Percentiles rank a stretch among this genome's conserved stretches.
phyloP scores from a whole-genome alignment of 371 early-diverging fungal genomes.

The Saksenaea oblongispora region DNA sequence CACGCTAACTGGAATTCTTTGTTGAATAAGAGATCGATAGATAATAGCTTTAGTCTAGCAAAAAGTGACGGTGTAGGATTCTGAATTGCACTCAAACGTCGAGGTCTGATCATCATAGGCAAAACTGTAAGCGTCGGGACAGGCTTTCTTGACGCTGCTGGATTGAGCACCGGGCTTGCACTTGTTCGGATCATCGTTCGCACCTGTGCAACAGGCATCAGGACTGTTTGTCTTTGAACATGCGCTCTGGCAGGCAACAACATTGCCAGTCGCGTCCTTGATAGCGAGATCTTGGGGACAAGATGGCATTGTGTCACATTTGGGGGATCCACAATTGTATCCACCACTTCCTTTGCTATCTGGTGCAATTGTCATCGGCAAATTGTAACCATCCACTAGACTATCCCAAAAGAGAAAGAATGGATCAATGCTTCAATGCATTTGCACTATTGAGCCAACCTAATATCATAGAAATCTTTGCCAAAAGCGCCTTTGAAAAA shows the following conservation, averaged over 20 bases:
- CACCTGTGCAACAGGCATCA: constrained; percentile 20
- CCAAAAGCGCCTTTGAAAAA: constrained; percentile 41
- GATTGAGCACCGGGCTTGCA: constrained; percentile 15
- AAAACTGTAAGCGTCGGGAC: constrained; percentile 41
- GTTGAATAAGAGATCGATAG: background rate
- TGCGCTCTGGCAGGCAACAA: constrained; percentile 20
- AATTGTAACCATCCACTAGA: constrained; percentile 24
- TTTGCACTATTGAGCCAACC: constrained; percentile 15
- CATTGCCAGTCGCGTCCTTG: constrained; percentile 11
- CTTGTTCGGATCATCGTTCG: constrained; percentile 9
- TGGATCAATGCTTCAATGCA: constrained; percentile 1
- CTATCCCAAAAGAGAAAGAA: constrained; percentile 2
- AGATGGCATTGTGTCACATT: constrained; percentile 11
- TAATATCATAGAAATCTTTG: constrained; percentile 49
- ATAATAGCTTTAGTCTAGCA: constrained; percentile 8
- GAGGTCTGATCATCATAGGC: constrained; percentile 44
- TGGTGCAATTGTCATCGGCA: constrained; percentile 18
- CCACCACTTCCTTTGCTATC: constrained; percentile 3
- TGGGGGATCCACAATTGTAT: constrained; percentile 17
- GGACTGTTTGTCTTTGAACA: constrained; percentile 16
- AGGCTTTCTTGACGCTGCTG: constrained; percentile 14
- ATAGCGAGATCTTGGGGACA: constrained; percentile 14
- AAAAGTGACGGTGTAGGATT: constrained; percentile 29
- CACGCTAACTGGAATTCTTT: background rate
- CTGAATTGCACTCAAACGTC: constrained; percentile 30